A percentile compares a stretch with the other conserved stretches of the same genome.
These are phyloP conservation scores for Calonectria pteridis DNA, from an alignment of 2,329 filamentous ascomycete genomes.

Conservation along the genomic window DNA sequence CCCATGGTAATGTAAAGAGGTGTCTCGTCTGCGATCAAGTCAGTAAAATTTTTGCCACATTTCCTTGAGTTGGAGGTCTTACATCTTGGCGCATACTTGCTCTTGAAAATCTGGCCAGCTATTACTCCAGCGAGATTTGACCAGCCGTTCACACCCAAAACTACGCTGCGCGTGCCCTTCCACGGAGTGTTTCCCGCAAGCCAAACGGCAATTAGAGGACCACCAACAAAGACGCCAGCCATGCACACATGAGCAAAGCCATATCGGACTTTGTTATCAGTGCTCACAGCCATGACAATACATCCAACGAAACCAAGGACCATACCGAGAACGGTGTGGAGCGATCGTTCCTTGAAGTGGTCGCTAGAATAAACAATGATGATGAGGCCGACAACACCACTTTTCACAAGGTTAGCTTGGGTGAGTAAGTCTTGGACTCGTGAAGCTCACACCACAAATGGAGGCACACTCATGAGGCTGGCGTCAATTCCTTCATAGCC, in stretches of 20 bases:
- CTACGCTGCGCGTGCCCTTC: background rate
- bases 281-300: slow-evolving; percentile 3
- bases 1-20: slow-evolving; percentile 3
- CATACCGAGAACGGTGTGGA: background rate
- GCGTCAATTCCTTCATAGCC: background rate
- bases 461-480: background rate
- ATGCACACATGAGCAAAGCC: background rate
- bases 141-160: background rate
- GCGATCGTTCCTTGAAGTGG: background rate
- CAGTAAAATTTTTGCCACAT: background rate
- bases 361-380: background rate
- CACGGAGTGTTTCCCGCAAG: background rate
- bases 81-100: slow-evolving; percentile 6
- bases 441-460: background rate
- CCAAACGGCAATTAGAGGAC: background rate
- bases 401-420: background rate
- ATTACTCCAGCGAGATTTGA: background rate
- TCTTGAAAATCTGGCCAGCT: background rate
- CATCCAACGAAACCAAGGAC: background rate
- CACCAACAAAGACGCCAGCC: background rate
- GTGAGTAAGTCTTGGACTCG: too few species aligned
- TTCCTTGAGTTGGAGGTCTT: background rate
- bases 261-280: background rate
- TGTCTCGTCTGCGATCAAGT: background rate
- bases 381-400: background rate